phyloP scores from a whole-genome alignment of 2,329 filamentous ascomycete species.

The Alternaria alternata region DNA sequence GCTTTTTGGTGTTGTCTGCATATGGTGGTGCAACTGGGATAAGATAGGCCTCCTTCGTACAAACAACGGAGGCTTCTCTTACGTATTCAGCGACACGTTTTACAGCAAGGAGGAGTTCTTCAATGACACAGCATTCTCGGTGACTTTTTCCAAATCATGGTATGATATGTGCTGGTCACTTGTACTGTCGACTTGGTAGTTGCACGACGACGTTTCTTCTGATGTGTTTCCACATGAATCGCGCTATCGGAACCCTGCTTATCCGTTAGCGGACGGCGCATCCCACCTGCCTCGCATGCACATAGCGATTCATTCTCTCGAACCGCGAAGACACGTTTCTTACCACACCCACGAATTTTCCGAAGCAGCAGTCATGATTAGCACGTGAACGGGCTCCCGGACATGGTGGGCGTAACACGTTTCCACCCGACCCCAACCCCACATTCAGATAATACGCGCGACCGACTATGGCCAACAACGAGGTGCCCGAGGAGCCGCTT shows the following conservation, averaged over 20 bases:
- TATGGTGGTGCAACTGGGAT: conserved; percentile 21
- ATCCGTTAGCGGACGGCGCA: conserved; percentile 24
- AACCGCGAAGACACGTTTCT: conserved; percentile 6
- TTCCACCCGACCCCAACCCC: conserved; percentile 23
- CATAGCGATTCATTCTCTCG: conserved; percentile 14
- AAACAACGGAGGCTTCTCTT: conserved; percentile 15
- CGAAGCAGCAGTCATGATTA: conserved; percentile 23
- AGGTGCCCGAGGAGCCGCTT: conserved; percentile 36
- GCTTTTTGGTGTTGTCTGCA: conserved; percentile 21
- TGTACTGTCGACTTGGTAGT: neutral
- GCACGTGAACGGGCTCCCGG: conserved; percentile 28
- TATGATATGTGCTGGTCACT: neutral
- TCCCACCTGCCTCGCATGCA: conserved; percentile 23
- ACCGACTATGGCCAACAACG: conserved; percentile 39
- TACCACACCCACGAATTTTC: neutral
- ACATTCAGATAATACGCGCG: conserved; percentile 19
- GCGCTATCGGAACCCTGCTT: conserved; percentile 13
- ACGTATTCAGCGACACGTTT: conserved; percentile 19
- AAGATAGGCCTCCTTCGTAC: conserved; percentile 23
- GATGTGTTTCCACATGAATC: neutral
- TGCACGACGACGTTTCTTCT: neutral
- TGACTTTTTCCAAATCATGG: neutral
- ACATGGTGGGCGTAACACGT: conserved; percentile 35
- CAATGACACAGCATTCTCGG: conserved; percentile 19
- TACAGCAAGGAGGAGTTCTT: conserved; percentile 5